Evolutionary conservation across 805 yeast genomes (phyloP).

Genomic region (Candida maris): DNA sequence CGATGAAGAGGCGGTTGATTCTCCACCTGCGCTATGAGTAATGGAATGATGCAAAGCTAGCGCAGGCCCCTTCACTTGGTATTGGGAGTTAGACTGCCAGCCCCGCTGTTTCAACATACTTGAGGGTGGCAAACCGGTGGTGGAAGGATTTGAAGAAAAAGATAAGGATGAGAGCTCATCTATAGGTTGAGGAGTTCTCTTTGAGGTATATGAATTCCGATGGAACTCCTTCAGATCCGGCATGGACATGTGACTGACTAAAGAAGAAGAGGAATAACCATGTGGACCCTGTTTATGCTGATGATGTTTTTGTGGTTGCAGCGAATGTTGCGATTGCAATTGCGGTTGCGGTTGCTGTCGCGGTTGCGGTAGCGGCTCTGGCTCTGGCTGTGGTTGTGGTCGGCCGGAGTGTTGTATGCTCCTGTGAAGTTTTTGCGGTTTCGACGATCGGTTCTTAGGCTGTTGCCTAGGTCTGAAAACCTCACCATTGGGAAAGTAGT

Average conservation of each 20-base stretch:
- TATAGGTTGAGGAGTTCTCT: too few relatives aligned
- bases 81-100: too few relatives aligned
- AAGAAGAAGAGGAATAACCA: too few relatives aligned
- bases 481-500: constrained; percentile 52
- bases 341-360: not conserved
- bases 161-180: too few relatives aligned
- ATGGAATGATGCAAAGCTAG: constrained; percentile 12
- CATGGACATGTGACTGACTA: constrained; percentile 10
- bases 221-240: constrained; percentile 13
- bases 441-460: constrained; percentile 36
- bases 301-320: too few relatives aligned
- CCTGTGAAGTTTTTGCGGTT: constrained; percentile 31
- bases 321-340: too few relatives aligned
- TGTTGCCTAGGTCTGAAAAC: constrained; percentile 44
- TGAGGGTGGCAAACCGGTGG: too few relatives aligned
- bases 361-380: not conserved
- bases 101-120: too few relatives aligned
- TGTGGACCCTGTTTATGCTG: too few relatives aligned
- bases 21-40: constrained; percentile 10
- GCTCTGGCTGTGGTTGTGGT: too few relatives aligned
- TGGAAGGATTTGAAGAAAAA: too few relatives aligned
- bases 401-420: too few relatives aligned
- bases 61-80: constrained; percentile 6
- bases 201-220: not conserved
- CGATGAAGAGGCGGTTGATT: constrained; percentile 15